Conservation (phyloP, 2,329 filamentous ascomycete genomes). For the Aspergillus neoniger region DNA sequence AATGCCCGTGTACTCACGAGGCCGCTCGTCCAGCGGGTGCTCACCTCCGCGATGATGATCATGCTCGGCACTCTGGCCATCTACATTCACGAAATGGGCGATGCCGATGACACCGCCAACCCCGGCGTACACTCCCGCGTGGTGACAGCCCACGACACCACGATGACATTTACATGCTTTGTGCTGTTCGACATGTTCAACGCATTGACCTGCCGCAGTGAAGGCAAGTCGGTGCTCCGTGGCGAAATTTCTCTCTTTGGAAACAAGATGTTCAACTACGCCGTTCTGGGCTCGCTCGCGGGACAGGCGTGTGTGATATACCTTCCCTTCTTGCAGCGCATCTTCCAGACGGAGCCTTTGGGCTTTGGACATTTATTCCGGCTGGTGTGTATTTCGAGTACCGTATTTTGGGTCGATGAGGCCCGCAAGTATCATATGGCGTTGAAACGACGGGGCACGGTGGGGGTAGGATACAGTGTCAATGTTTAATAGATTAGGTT, state of each 20-base stretch:
- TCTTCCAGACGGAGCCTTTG: conserved; percentile 94
- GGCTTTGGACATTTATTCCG: conserved; percentile 71
- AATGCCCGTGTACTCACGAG: conserved; percentile 89
- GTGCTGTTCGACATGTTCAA: conserved; percentile 99
- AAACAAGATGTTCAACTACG: conserved; percentile 96
- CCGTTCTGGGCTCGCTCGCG: conserved; percentile 78
- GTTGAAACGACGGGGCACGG: conserved; percentile 33
- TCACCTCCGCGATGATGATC: conserved; percentile 85
- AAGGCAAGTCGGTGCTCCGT: conserved; percentile 82
- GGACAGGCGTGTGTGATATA: conserved; percentile 93
- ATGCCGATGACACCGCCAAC: conserved; percentile 54
- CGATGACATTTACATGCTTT: conserved; percentile 99
- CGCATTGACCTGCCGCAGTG: conserved; percentile 86
- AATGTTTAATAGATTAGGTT: conserved; percentile 35
- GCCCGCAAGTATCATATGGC: conserved; percentile 68
- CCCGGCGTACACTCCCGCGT: conserved; percentile 52
- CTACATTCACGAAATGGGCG: conserved; percentile 89
- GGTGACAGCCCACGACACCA: conserved; percentile 91
- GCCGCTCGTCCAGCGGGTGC: conserved; percentile 76
- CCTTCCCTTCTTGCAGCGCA: conserved; percentile 85
- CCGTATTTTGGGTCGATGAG: conserved; percentile 95
- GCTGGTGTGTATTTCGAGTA: conserved; percentile 75
- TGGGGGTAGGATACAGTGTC: conserved; percentile 44
- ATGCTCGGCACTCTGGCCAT: conserved; percentile 89
- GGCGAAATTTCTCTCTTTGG: conserved; percentile 81